phyloP scores from a whole-genome alignment of 1,139 yeast species.

The Yamadazyma jaroonii region DNA sequence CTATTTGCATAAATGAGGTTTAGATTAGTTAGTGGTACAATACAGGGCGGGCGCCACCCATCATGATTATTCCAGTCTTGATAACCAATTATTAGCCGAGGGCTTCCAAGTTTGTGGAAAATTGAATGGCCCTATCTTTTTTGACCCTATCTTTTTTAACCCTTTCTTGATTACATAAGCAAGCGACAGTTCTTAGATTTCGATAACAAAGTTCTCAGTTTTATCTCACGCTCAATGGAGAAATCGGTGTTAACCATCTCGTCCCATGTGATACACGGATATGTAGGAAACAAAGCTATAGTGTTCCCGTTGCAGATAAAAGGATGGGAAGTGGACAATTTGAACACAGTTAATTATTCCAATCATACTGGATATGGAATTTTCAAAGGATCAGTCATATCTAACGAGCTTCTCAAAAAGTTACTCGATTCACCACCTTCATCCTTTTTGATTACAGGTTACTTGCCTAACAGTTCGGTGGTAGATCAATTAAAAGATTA shows the following conservation, averaged over 20 bases:
- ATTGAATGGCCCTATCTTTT: too few species aligned
- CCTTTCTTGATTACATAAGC: too few species aligned
- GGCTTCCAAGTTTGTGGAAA: too few species aligned
- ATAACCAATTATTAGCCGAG: too few species aligned
- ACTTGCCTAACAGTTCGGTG: slow-evolving; percentile 27
- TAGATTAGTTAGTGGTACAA: too few species aligned
- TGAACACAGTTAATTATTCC: slow-evolving; percentile 77
- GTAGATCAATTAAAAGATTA: slow-evolving; percentile 6
- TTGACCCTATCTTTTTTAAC: too few species aligned
- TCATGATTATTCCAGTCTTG: too few species aligned
- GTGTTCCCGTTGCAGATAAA: slow-evolving; percentile 73
- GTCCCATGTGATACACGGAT: slow-evolving; percentile 85
- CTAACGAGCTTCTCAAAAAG: slow-evolving; percentile 6
- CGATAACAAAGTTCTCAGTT: too few species aligned
- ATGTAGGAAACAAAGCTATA: slow-evolving; percentile 79
- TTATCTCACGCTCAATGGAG: background rate
- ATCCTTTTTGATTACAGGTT: slow-evolving; percentile 28
- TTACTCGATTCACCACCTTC: slow-evolving; percentile 12
- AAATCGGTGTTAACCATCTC: slow-evolving; percentile 44
- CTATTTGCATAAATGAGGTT: too few species aligned
- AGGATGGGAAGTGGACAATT: slow-evolving; percentile 84
- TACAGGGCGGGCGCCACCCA: too few species aligned
- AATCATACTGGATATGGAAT: slow-evolving; percentile 81
- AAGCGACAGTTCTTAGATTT: too few species aligned
- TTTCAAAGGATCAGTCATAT: slow-evolving; percentile 16